Conservation (phyloP, 441 rosid genomes). For the Metrosideros polymorpha region DNA sequence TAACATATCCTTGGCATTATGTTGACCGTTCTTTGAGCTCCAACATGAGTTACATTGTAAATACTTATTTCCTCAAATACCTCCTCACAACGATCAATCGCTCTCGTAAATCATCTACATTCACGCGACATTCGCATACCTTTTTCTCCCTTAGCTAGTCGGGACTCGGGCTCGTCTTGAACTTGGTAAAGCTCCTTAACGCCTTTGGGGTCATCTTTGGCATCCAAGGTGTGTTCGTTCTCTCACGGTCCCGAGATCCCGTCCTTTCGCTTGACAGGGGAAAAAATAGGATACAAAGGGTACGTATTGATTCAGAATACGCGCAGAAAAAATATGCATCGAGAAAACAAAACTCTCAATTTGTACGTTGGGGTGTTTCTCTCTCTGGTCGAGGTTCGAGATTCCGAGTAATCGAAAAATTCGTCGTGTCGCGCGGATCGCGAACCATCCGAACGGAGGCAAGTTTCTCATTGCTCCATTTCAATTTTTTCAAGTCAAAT, state of each 20-base stretch:
- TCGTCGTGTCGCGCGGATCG: neutral
- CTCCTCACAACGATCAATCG: neutral
- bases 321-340: too few relatives aligned
- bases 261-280: rapidly evolving
- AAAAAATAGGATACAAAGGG: too few relatives aligned
- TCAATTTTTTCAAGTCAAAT: neutral
- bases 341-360: neutral
- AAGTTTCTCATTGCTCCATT: neutral
- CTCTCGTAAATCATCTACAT: neutral
- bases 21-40: neutral
- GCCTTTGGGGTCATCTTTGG: neutral
- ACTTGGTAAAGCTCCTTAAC: neutral
- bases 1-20: neutral
- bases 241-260: rapidly evolving
- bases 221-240: neutral
- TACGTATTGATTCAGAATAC: too few relatives aligned
- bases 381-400: neutral
- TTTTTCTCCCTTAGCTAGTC: neutral
- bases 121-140: rapidly evolving
- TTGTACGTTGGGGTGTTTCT: neutral
- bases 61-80: neutral
- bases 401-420: neutral
- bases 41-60: neutral
- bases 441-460: neutral
- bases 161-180: neutral